Base-by-base conservation (phyloP, 306 rosid genomes). In the Ormosia emarginata region DNA sequence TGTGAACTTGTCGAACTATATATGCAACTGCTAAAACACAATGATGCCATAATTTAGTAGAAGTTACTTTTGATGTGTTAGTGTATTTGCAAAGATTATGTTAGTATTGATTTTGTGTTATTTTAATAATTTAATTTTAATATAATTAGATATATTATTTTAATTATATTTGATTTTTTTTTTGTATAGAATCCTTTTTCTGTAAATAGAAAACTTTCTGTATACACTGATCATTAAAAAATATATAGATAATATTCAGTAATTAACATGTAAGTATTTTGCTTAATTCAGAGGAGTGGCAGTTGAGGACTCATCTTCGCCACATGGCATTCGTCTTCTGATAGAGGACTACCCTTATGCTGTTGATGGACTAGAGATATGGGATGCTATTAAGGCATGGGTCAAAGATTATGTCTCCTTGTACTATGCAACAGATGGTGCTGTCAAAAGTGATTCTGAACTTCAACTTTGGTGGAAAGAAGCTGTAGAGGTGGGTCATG, bases 401-500 rank as follows among this genome's bases (percentile, higher is more conserved):
- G 97, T 90, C 2, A 32, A 69, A 73, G 90, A 91, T 5, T 91
- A 91, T 55, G 89, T 89, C 85, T 78, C 82, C 14, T 63, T 90
- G 86, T 93, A 91, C 84, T 93, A 90, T 85, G 67, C 82, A 58
- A 67, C 85, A 2, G 92, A 93, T 36, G 79, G 79, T 2, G 69
- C 52, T 34, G 84, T 93, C 1, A 82, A 67, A 71, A 59, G 5
- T 2, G 97, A 93, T 37, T 2, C 61, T 3, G 97, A 93, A 53
- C 94, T 93, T 43, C 98, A 91, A 55, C 49, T 74, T 6, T 91
- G 94, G 97, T 93, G 98, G 98, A 93, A 89, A 78, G 98, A 93
- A 76, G 88, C 81, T 6, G 82, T 83, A 47, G 93, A 87, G 64
- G 84, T 41, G 33, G 98, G 98, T 14, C 98, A 93, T 29, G 87